Evolutionary conservation across 2,329 filamentous ascomycete species (phyloP).

Genomic region (Claviceps purpurea): DNA sequence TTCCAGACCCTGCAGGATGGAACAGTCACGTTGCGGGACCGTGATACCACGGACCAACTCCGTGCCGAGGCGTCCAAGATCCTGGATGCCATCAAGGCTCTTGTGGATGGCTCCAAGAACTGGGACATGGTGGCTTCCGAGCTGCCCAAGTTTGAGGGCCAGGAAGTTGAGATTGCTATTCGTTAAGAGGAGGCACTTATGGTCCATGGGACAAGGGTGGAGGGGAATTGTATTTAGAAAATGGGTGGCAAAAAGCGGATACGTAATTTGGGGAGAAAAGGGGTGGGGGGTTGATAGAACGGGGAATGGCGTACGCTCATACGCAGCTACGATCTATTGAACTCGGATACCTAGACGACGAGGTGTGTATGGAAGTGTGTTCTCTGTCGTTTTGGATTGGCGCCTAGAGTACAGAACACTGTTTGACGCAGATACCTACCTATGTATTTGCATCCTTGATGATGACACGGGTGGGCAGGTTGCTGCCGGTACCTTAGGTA

Average conservation of each 20-base stretch:
- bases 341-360: too few species aligned
- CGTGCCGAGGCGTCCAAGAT: constrained; percentile 72
- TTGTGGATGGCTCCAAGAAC: constrained; percentile 34
- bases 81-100: constrained; percentile 54
- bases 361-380: too few species aligned
- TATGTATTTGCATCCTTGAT: too few species aligned
- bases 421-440: too few species aligned
- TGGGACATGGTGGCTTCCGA: constrained; percentile 61
- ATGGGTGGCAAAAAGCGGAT: background rate
- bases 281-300: background rate
- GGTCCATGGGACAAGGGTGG: background rate
- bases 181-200: constrained; percentile 14
- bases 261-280: background rate
- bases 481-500: too few species aligned
- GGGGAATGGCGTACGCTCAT: too few species aligned
- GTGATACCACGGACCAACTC: constrained; percentile 84
- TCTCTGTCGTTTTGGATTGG: too few species aligned
- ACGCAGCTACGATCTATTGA: too few species aligned
- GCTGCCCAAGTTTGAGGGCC: constrained; percentile 73
- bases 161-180: constrained; percentile 41
- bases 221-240: background rate
- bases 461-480: too few species aligned
- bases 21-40: constrained; percentile 76
- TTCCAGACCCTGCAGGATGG: constrained; percentile 88
- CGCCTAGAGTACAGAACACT: too few species aligned